Percentiles rank a stretch among this genome's conserved stretches.
phyloP scores from a whole-genome alignment of 768 basidiomycete genomes.

The Lentinus brumalis region DNA sequence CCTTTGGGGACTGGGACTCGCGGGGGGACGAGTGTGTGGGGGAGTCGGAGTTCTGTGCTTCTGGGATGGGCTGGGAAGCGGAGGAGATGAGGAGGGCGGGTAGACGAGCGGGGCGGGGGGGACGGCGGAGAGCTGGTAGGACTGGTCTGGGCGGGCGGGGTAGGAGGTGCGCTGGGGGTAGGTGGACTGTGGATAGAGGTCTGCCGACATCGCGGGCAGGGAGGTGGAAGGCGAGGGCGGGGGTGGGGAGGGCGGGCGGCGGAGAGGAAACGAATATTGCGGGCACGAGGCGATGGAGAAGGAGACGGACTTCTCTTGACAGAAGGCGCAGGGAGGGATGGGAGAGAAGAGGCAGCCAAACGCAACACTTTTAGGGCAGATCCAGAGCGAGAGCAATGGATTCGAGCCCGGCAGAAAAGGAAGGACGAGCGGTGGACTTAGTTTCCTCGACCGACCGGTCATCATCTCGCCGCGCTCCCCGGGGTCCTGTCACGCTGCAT shows the following conservation, averaged over 20 bases:
- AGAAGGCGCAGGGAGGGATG: conserved; percentile 14
- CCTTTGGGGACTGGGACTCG: conserved; percentile 34
- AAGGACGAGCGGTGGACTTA: conserved; percentile 23
- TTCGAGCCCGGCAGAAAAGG: conserved; percentile 18
- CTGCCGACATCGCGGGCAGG: conserved; percentile 37
- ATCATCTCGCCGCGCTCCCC: conserved; percentile 14
- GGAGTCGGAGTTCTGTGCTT: conserved; percentile 22
- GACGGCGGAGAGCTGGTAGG: conserved; percentile 26
- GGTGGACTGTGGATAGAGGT: conserved; percentile 45
- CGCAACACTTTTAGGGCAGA: conserved; percentile 24
- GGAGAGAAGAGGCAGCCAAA: conserved; percentile 11
- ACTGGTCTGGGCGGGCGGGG: conserved; percentile 35
- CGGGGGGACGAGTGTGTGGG: conserved; percentile 20
- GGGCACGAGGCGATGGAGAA: conserved; percentile 21
- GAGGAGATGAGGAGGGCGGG: conserved; percentile 27
- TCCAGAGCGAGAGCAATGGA: conserved; percentile 13
- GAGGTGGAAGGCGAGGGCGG: conserved; percentile 1
- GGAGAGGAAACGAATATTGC: conserved; percentile 12
- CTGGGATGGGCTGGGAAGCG: conserved; percentile 21
- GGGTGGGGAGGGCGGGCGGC: conserved; percentile 1
- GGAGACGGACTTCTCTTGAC: conserved; percentile 18
- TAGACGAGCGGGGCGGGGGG: conserved; percentile 26
- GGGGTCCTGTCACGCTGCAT: conserved; percentile 17
- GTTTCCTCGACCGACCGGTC: conserved; percentile 21
- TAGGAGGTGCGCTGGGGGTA: conserved; percentile 41